Evolutionary conservation across 2,329 filamentous ascomycete species (phyloP).

Genomic region (Aspergillus sp.): DNA sequence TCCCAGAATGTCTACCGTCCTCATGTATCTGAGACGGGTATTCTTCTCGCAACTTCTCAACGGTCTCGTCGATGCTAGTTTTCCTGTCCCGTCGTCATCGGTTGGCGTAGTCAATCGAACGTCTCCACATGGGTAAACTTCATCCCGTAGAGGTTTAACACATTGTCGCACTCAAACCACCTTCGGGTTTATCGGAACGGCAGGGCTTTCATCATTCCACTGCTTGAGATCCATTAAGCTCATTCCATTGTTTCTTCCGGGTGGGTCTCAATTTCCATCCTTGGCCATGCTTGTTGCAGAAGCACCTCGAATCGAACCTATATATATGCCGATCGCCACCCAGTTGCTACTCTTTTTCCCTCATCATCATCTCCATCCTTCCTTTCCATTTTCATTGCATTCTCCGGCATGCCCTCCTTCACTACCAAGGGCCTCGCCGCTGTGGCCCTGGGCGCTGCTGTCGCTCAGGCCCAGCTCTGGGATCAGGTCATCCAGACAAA

Average conservation of each 20-base stretch:
- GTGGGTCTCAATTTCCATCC: background rate
- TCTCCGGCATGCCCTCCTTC: background rate
- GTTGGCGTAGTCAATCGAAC: background rate
- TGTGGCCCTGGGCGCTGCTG: slow-evolving; percentile 7
- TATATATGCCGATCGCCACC: background rate
- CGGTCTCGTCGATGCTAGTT: background rate
- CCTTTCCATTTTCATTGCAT: background rate
- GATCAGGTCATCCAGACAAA: slow-evolving; percentile 21
- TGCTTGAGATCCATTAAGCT: background rate
- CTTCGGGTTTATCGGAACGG: background rate
- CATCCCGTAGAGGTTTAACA: background rate
- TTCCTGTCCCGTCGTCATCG: background rate
- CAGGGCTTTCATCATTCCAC: background rate
- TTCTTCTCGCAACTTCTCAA: background rate
- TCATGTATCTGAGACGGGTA: background rate
- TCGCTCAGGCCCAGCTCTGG: slow-evolving; percentile 23
- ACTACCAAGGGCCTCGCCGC: slow-evolving; percentile 10
- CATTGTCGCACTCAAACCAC: background rate
- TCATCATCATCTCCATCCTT: background rate
- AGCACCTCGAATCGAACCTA: background rate
- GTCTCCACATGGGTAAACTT: background rate
- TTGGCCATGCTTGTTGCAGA: background rate
- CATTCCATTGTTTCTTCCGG: background rate
- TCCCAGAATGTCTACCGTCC: too few relatives aligned
- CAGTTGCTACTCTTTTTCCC: background rate